Conservation (phyloP, 345 rosid genomes). For the Populus nigra region DNA sequence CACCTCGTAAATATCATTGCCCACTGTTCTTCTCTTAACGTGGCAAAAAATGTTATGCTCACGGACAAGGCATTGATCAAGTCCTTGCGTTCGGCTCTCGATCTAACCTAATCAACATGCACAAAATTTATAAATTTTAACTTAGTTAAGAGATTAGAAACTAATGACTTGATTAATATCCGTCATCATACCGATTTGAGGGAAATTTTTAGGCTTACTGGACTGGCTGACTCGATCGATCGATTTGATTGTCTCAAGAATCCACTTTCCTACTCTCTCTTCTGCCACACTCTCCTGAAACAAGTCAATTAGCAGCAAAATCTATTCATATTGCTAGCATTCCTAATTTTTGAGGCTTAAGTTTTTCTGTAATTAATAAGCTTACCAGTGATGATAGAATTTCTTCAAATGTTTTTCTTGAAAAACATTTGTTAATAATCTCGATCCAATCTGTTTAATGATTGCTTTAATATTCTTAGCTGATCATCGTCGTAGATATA, state of each 20-base stretch:
- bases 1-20: constrained; percentile 31
- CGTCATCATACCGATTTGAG: constrained; percentile 15
- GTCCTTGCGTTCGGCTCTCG: constrained; percentile 16
- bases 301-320: neutral
- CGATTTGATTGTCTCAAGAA: constrained; percentile 13
- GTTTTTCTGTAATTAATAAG: neutral
- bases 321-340: no score
- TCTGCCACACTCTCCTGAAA: constrained; percentile 5
- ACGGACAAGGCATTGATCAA: constrained; percentile 13
- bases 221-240: constrained; percentile 24
- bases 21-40: constrained; percentile 10
- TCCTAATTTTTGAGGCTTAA: no score
- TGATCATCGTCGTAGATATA: neutral
- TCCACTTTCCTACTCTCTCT: constrained; percentile 21
- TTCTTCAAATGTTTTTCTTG: constrained; percentile 19
- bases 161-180: neutral
- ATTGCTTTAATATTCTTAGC: neutral
- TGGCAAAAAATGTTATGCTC: constrained; percentile 20
- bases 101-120: constrained; percentile 14
- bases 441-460: constrained; percentile 6
- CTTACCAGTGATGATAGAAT: constrained; percentile 27
- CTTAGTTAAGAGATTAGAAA: neutral
- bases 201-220: constrained; percentile 25
- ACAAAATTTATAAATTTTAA: neutral
- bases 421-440: constrained; percentile 27